phyloP scores from a whole-genome alignment of 306 rosid species.

The Rosa persica region DNA sequence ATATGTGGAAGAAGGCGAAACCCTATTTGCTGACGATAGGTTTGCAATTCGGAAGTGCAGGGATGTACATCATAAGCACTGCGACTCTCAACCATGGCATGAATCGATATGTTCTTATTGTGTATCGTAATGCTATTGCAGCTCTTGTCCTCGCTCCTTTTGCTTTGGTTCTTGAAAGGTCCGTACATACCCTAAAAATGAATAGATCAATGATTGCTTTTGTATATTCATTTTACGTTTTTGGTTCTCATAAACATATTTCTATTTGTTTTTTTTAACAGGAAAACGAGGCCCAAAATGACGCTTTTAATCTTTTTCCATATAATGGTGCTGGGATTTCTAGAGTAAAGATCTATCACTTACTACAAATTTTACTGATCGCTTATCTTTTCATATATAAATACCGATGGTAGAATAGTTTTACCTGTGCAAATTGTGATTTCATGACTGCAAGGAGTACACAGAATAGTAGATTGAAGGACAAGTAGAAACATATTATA shows the following conservation, averaged over 20 bases:
- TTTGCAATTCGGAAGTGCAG: constrained; percentile 64
- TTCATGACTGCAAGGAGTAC: background rate
- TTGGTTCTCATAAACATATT: background rate
- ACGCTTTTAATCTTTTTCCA: constrained; percentile 48
- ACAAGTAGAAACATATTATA: background rate
- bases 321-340: constrained; percentile 57
- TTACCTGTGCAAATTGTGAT: background rate
- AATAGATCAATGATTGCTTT: background rate
- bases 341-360: constrained; percentile 52
- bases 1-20: constrained; percentile 36
- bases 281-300: constrained; percentile 75
- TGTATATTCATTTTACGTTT: background rate
- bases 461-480: background rate
- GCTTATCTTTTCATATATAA: background rate
- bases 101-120: constrained; percentile 63
- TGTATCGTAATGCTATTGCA: constrained; percentile 61
- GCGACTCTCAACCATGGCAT: constrained; percentile 57
- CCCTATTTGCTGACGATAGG: constrained; percentile 58
- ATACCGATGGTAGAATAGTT: background rate
- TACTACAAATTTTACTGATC: background rate
- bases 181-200: background rate
- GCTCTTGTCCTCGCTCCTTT: constrained; percentile 61
- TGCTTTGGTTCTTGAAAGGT: constrained; percentile 64
- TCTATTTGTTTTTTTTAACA: constrained; percentile 23
- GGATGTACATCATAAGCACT: constrained; percentile 46